phyloP scores from a whole-genome alignment of 768 basidiomycete genomes.

The Flagelloscypha sp. region DNA sequence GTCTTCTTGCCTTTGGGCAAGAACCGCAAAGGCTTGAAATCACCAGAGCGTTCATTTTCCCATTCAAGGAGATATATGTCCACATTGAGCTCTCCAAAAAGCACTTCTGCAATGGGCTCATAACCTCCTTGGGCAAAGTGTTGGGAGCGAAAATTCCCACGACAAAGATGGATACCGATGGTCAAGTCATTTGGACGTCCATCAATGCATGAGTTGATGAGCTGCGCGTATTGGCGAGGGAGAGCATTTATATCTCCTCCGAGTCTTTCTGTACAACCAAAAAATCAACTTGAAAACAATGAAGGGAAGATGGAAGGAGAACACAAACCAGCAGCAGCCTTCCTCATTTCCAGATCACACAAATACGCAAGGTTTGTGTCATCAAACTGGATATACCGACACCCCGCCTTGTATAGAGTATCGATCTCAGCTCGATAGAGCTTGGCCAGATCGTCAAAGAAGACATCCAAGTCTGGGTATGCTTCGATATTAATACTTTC shows the following conservation, averaged over 20 bases:
- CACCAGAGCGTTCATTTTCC: constrained; percentile 55
- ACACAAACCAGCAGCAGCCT: constrained; percentile 14
- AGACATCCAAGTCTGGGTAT: constrained; percentile 29
- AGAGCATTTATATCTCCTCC: constrained; percentile 33
- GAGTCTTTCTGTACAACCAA: no score
- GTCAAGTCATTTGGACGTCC: constrained; percentile 47
- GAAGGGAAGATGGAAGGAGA: no score
- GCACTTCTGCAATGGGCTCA: constrained; percentile 41
- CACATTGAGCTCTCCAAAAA: constrained; percentile 53
- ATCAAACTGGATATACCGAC: constrained; percentile 45
- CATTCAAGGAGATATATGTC: constrained; percentile 54
- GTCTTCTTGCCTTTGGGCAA: constrained; percentile 38
- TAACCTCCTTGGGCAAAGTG: constrained; percentile 60
- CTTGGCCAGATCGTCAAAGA: constrained; percentile 38
- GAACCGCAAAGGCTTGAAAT: constrained; percentile 46
- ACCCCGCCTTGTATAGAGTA: constrained; percentile 40
- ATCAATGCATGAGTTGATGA: constrained; percentile 49
- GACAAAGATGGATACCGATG: constrained; percentile 53
- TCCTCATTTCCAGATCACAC: constrained; percentile 13
- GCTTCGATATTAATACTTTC: constrained; percentile 11
- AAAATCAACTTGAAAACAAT: no score
- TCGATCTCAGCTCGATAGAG: constrained; percentile 42
- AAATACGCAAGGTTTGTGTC: constrained; percentile 36
- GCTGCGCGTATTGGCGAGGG: constrained; percentile 47
- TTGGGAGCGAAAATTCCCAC: constrained; percentile 42